Base-by-base conservation (phyloP, 345 rosid species). In the Syzygium oleosum region DNA sequence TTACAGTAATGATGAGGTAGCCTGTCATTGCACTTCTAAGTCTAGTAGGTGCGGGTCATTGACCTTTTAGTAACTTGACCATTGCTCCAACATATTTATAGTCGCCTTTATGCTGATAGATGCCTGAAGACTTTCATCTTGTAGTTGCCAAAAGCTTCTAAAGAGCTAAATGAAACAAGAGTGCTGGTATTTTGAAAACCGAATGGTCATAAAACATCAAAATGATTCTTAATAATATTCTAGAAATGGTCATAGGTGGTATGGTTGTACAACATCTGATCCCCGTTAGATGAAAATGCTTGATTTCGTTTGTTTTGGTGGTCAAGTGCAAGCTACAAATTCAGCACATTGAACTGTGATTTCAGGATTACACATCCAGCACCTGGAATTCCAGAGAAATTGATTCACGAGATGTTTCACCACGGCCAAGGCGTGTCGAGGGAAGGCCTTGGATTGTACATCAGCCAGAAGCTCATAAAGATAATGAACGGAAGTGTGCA, bases 391-490 rank as follows among this genome's bases (percentile, higher is more conserved):
- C 99, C 97, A 1, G 96, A 95, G 86, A 93, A 91, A 88, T 85
- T 96, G 68, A 93, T 94, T 65, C 93, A 87, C 58, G 94, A 95
- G 90, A 95, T 95, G 99, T 96, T 95, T 88, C 93, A 92, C 85
- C 94, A 92, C 25, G 80, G 90, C 59, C 92, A 90, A 38, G 92
- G 91, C 56, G 90, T 88, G 86, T 93, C 99, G 8, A 94, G 97
- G 91, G 99, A 95, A 93, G 99, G 98, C 88, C 95, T 95, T 52
- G 95, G 97, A 88, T 88, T 96, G 65, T 92, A 94, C 90, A 92
- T 95, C 51, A 90, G 92, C 87, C 95, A 94, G 91, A 95, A 94
- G 91, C 94, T 96, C 51, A 96, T 95, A 84, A 95, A 94, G 91
- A 90, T 95, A 87, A 95, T 96, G 98, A 94, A 93, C 73, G 98